Percentiles rank a stretch among this genome's conserved stretches.
Conservation (phyloP, 2,329 filamentous ascomycete species). For the Helotiales sp. region DNA sequence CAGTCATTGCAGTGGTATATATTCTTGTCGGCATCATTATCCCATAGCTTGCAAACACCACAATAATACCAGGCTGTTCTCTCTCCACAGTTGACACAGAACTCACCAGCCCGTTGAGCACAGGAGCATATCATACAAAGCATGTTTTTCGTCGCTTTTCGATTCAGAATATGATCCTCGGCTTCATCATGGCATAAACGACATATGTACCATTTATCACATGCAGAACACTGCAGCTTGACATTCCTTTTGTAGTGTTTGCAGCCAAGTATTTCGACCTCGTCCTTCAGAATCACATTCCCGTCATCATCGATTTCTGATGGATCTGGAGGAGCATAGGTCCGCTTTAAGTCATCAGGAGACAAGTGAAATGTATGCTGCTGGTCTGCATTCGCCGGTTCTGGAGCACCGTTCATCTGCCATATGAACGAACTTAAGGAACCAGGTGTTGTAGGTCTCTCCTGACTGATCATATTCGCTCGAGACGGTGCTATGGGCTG, state of each 20-base stretch:
- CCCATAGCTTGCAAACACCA: constrained; percentile 94
- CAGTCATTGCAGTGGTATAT: constrained; percentile 98
- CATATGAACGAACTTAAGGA: constrained; percentile 63
- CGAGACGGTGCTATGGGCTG: constrained; percentile 33
- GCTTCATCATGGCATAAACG: constrained; percentile 88
- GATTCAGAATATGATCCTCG: constrained; percentile 79
- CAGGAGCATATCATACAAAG: constrained; percentile 94
- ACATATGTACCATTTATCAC: constrained; percentile 91
- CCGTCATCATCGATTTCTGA: constrained; percentile 54
- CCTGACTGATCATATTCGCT: constrained; percentile 44
- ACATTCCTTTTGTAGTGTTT: constrained; percentile 94
- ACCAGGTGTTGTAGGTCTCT: constrained; percentile 50
- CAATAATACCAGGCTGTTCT: constrained; percentile 91
- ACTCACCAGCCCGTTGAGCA: constrained; percentile 79
- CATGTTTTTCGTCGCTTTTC: constrained; percentile 91
- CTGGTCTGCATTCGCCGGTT: constrained; percentile 30
- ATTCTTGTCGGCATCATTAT: constrained; percentile 85
- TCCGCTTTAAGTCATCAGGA: constrained; percentile 68
- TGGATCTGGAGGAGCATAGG: constrained; percentile 63
- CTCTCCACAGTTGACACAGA: constrained; percentile 77
- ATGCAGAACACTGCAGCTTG: constrained; percentile 91
- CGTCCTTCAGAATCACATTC: constrained; percentile 39
- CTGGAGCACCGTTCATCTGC: constrained; percentile 50
- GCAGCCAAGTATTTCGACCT: constrained; percentile 69
- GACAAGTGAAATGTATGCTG: constrained; percentile 55